Evolutionary conservation across 371 early-diverging fungal species (phyloP).

Genomic region (Syncephalastrum sp.): DNA sequence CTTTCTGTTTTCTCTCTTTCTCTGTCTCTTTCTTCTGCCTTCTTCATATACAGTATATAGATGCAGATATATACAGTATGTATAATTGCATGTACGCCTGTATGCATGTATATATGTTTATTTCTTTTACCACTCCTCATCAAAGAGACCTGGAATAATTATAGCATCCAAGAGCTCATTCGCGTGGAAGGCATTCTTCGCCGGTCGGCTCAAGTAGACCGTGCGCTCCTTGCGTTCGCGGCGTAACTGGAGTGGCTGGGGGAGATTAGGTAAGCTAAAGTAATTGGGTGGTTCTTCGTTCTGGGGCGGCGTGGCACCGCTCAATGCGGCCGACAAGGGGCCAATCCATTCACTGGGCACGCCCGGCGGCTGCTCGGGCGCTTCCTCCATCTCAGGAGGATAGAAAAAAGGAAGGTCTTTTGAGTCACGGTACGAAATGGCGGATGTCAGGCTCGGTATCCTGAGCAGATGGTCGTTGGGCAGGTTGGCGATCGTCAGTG

Average conservation of each 20-base stretch:
- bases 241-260: constrained; percentile 24
- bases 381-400: constrained; percentile 37
- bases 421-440: constrained; percentile 27
- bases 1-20: too few relatives aligned
- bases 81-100: too few relatives aligned
- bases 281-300: constrained; percentile 46
- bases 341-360: constrained; percentile 23
- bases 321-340: constrained; percentile 22
- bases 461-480: constrained; percentile 41
- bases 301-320: constrained; percentile 19
- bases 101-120: too few relatives aligned
- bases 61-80: too few relatives aligned
- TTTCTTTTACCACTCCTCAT: constrained; percentile 16
- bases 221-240: constrained; percentile 40
- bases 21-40: too few relatives aligned
- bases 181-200: constrained; percentile 21
- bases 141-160: constrained; percentile 23
- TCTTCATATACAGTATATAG: too few relatives aligned
- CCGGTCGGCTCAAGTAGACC: constrained; percentile 31
- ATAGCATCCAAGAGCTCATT: constrained; percentile 31
- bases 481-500: constrained; percentile 42
- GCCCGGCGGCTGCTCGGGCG: constrained; percentile 20
- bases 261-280: constrained; percentile 35
- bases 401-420: constrained; percentile 42
- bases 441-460: constrained; percentile 34